These are phyloP conservation scores for Gyromitra esculenta DNA, from an alignment of 2,329 filamentous ascomycete genomes.

Conservation along the genomic window DNA sequence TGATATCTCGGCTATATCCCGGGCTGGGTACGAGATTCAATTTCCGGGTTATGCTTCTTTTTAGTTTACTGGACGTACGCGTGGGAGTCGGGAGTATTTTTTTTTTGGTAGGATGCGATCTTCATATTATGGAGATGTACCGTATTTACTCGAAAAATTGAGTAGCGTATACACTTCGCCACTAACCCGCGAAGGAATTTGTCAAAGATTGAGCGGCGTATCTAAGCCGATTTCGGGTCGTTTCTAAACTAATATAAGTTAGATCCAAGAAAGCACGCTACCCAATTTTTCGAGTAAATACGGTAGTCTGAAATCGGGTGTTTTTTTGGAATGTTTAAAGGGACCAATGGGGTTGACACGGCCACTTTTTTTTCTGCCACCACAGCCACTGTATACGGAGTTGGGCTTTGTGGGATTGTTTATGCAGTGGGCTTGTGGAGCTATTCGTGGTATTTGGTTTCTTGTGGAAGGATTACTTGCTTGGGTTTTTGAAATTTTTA, in stretches of 20 bases:
- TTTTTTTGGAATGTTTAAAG: neutral
- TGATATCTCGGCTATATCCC: slow-evolving; percentile 22
- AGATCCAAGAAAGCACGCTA: no score
- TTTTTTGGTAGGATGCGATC: neutral
- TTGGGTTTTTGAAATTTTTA: neutral
- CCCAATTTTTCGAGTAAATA: no score
- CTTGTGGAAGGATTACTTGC: neutral
- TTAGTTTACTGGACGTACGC: neutral
- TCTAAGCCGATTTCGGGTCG: no score
- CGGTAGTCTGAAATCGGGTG: neutral
- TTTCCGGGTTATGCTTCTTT: neutral
- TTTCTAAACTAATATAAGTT: no score
- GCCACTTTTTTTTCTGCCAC: neutral
- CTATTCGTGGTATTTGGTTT: neutral
- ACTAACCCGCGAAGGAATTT: no score
- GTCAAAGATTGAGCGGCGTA: no score
- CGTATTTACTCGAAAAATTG: no score
- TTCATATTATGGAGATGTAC: neutral
- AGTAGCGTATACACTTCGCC: no score
- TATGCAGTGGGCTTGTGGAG: no score
- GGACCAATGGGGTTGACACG: neutral
- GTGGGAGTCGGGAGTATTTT: neutral
- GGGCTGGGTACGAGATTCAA: slow-evolving; percentile 17
- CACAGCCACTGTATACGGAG: neutral
- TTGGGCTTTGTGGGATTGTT: neutral